Base-by-base conservation (phyloP, 2,329 filamentous ascomycete genomes). In the Chrysoporthe cubensis region DNA sequence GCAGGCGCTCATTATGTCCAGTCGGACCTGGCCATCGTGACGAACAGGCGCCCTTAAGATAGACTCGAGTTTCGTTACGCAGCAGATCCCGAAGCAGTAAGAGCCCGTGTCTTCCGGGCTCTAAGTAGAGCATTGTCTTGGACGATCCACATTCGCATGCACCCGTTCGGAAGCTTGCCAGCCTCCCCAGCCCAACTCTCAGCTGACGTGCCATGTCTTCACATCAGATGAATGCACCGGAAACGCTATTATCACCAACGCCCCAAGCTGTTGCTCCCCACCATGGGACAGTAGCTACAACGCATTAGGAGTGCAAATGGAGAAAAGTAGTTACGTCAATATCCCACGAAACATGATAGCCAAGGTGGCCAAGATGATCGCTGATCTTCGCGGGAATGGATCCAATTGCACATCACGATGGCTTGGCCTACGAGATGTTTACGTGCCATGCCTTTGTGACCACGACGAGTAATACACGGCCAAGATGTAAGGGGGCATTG, bases 401-500 rank as follows among this genome's bases (percentile, higher is more conserved):
- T 43, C 34, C 18, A 21, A 21, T 21, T 59, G 57, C 57, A 43
- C 34, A 59, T 59, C 57, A 59, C 42, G 26, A 26, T 57, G 54
- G 54, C 54, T 57, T 57, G 54, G 54, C 13, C 16, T 18, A 5
- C 7, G 16, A 37, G 11, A 57, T 57, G 8, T 13, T 13, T 18
- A 46, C 11, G 4, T 1, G 44, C 44, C 14, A 16, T 2, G 44
- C 8, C 37, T 40, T 40, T 26, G 26, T 26, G 26, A 26, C 26
- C 26, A 26, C 26, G 26, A 26, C 26, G 26, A 26, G 26, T 26
- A 26, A 26, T 26, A 26, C 26, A 26, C 26, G 26, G 26, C 26
- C 26, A 26, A 26, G 26, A 26, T 26, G 26, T 26, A 26, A 26
- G 26, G 26, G 26, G 26, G 26, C 26, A 26, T 26, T 26, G 26